phyloP scores from a whole-genome alignment of 192 early-diverging fungal species.

The Spizellomyces punctatus region DNA sequence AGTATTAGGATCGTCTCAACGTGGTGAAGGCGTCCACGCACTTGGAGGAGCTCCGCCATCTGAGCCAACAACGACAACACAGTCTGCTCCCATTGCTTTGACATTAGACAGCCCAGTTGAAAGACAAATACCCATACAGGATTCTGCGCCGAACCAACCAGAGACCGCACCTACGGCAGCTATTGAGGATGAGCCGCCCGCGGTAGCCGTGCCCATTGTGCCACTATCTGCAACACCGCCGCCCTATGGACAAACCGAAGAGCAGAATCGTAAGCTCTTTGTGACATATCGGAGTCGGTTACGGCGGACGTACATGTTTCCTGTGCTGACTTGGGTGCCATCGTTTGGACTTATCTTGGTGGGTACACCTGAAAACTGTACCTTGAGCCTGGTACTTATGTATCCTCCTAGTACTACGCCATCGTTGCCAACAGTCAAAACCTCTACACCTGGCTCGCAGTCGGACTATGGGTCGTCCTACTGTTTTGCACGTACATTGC shows the following conservation, averaged over 20 bases:
- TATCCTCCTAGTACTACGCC: conserved; percentile 9
- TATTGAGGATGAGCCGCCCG: too few relatives aligned
- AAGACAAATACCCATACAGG: too few relatives aligned
- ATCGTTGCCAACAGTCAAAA: background rate
- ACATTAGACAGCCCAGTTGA: too few relatives aligned
- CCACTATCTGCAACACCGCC: background rate
- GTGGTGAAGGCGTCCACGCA: too few relatives aligned
- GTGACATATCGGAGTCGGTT: conserved; percentile 15
- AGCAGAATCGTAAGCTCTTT: conserved; percentile 18
- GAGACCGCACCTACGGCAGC: too few relatives aligned
- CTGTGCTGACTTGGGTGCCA: conserved; percentile 23
- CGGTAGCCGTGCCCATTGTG: too few relatives aligned
- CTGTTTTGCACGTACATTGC: conserved; percentile 18
- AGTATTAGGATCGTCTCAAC: too few relatives aligned
- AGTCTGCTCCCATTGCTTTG: too few relatives aligned
- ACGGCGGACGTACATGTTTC: conserved; percentile 15
- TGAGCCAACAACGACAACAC: too few relatives aligned
- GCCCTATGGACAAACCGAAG: background rate
- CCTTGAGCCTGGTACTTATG: background rate
- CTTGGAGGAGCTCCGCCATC: too few relatives aligned
- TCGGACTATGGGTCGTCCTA: conserved; percentile 18
- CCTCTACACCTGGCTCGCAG: conserved; percentile 11
- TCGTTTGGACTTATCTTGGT: conserved; percentile 23
- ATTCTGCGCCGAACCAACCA: too few relatives aligned
- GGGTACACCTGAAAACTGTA: background rate